phyloP scores from a whole-genome alignment of 2,329 filamentous ascomycete species.

The Aspergillus udagawae region DNA sequence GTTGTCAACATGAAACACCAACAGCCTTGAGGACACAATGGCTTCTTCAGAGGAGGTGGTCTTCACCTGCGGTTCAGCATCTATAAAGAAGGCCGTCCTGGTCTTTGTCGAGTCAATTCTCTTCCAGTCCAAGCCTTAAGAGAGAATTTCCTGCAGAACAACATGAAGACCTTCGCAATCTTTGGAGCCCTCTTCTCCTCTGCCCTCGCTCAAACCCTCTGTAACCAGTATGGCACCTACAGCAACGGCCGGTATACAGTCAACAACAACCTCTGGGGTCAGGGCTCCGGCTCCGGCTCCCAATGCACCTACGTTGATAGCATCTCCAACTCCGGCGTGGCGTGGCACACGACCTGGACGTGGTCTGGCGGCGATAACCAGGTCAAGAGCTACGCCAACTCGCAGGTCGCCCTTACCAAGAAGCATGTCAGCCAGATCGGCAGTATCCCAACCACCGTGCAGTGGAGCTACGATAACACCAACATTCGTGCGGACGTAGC shows the following conservation, averaged over 20 bases:
- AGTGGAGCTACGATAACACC: slow-evolving; percentile 47
- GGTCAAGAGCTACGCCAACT: slow-evolving; percentile 40
- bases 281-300: slow-evolving; percentile 28
- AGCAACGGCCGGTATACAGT: slow-evolving; percentile 39
- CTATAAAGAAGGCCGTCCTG: neutral
- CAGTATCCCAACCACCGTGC: slow-evolving; percentile 40
- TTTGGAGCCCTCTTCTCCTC: neutral
- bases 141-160: neutral
- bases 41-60: neutral
- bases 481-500: slow-evolving; percentile 53
- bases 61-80: neutral
- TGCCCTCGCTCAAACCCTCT: neutral
- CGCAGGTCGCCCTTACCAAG: neutral
- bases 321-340: slow-evolving; percentile 22
- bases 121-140: neutral
- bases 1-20: neutral
- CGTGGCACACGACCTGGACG: slow-evolving; percentile 42
- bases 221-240: slow-evolving; percentile 25
- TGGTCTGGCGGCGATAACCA: slow-evolving; percentile 34
- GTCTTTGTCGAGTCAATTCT: neutral
- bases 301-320: slow-evolving; percentile 39
- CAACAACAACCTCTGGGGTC: slow-evolving; percentile 50
- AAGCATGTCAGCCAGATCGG: slow-evolving; percentile 21
- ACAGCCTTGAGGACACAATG: neutral
- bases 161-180: neutral